phyloP scores from a whole-genome alignment of 176 grass and related monocot genomes.

The Phoenix dactylifera region DNA sequence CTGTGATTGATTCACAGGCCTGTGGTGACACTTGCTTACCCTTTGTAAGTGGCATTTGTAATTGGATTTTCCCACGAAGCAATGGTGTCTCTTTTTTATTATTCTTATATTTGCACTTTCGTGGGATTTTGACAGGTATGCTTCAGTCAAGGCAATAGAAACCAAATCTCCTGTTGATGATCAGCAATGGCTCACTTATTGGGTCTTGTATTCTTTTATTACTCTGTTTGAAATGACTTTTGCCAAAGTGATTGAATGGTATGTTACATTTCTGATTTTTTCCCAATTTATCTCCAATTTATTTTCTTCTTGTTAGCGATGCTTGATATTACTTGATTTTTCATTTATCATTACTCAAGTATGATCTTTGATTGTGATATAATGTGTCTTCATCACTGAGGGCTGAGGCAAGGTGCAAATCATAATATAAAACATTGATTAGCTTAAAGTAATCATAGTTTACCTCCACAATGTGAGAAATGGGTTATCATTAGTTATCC shows the following conservation, averaged over 20 bases:
- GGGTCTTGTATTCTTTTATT: slow-evolving; percentile 96
- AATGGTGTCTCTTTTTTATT: background rate
- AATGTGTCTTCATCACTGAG: no score
- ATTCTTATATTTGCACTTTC: slow-evolving; percentile 2
- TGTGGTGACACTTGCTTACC: slow-evolving; percentile 87
- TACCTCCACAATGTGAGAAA: no score
- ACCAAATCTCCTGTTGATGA: slow-evolving; percentile 90
- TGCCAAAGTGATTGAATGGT: slow-evolving; percentile 74
- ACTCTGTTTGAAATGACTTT: slow-evolving; percentile 97
- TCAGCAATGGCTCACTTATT: slow-evolving; percentile 99
- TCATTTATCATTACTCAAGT: no score
- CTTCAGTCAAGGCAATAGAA: slow-evolving; percentile 92
- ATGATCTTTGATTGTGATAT: no score
- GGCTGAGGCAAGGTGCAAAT: no score
- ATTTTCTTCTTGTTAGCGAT: background rate
- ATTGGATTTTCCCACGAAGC: background rate
- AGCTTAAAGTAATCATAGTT: no score
- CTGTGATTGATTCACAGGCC: slow-evolving; percentile 42
- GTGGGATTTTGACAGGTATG: slow-evolving; percentile 52
- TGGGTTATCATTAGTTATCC: no score
- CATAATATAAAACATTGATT: no score
- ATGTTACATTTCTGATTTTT: slow-evolving; percentile 10
- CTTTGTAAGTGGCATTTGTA: slow-evolving; percentile 51
- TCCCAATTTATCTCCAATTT: slow-evolving; percentile 1
- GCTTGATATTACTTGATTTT: background rate